Percentiles rank a stretch among this genome's conserved stretches.
phyloP scores from a whole-genome alignment of 2,329 filamentous ascomycete genomes.

The Cyphellophora attinorum region DNA sequence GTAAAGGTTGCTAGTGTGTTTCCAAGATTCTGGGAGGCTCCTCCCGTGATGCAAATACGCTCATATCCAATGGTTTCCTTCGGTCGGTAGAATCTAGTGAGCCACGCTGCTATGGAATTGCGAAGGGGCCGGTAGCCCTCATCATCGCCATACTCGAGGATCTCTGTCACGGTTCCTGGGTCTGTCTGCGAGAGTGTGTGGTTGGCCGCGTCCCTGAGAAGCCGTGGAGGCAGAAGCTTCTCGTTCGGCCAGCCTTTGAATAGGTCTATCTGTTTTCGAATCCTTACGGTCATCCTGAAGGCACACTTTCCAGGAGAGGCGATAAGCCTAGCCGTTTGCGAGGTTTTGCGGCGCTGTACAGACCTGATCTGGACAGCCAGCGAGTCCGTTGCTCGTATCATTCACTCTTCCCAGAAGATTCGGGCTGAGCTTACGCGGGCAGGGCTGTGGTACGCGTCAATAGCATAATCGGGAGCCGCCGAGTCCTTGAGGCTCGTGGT shows the following conservation, averaged over 20 bases:
- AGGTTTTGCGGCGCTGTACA: no score
- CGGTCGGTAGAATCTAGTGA: conserved; percentile 52
- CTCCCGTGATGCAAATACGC: conserved; percentile 72
- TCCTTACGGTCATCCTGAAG: no score
- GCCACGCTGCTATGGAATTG: conserved; percentile 59
- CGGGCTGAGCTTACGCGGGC: no score
- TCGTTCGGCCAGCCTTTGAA: conserved; percentile 40
- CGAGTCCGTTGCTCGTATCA: no score
- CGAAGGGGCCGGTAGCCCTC: conserved; percentile 63
- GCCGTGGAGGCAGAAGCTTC: conserved; percentile 52
- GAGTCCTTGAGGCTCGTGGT: no score
- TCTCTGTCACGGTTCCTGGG: conserved; percentile 53
- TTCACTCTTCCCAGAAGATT: no score
- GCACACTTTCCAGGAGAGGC: no score
- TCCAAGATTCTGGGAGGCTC: conserved; percentile 74
- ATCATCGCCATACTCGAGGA: conserved; percentile 73
- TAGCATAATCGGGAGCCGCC: no score
- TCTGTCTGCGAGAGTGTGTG: conserved; percentile 20
- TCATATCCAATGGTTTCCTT: conserved; percentile 34
- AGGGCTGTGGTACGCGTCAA: no score
- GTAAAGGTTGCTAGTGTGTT: conserved; percentile 70
- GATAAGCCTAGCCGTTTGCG: no score
- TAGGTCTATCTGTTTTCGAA: conserved; percentile 38
- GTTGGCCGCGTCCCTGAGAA: conserved; percentile 52
- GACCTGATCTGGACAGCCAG: no score